Conservation (phyloP, 345 rosid genomes). For the Limnanthes douglasii region DNA sequence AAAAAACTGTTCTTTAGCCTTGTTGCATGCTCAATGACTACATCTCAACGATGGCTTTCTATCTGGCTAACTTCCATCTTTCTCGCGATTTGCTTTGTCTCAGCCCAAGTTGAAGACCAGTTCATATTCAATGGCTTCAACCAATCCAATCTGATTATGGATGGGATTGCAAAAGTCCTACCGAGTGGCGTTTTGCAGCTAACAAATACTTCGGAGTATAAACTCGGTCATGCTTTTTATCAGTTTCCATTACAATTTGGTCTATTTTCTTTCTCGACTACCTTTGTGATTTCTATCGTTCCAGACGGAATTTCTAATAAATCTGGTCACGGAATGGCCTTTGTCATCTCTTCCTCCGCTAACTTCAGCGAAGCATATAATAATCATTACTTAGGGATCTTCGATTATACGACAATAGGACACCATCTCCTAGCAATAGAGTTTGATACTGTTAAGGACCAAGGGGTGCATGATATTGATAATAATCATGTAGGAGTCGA, state of each 20-base stretch:
- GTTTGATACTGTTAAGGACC: slow-evolving; percentile 29
- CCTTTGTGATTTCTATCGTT: slow-evolving; percentile 23
- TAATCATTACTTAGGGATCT: slow-evolving; percentile 28
- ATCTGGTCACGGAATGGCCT: slow-evolving; percentile 36
- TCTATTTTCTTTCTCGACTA: slow-evolving; percentile 21
- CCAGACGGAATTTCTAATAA: no score
- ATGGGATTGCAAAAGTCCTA: slow-evolving; percentile 18
- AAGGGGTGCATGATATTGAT: slow-evolving; percentile 26
- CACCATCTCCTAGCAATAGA: slow-evolving; percentile 43
- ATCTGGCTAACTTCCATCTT: slow-evolving; percentile 2
- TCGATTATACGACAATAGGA: slow-evolving; percentile 15
- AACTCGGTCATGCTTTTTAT: slow-evolving; percentile 30
- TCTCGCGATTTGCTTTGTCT: slow-evolving; percentile 4
- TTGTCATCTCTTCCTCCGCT: slow-evolving; percentile 18
- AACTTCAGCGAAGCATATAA: slow-evolving; percentile 9
- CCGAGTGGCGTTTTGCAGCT: slow-evolving; percentile 31
- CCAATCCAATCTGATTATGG: slow-evolving; percentile 15
- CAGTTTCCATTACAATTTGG: slow-evolving; percentile 23
- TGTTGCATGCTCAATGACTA: no score
- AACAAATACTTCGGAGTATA: slow-evolving; percentile 19
- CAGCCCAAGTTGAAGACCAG: slow-evolving; percentile 12
- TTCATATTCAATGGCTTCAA: slow-evolving; percentile 30
- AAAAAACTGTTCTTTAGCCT: no score
- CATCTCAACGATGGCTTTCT: not conserved
- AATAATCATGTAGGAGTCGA: slow-evolving; percentile 55